phyloP scores from a whole-genome alignment of 1,284 basidiomycete species.

The Wallemia ichthyophaga region DNA sequence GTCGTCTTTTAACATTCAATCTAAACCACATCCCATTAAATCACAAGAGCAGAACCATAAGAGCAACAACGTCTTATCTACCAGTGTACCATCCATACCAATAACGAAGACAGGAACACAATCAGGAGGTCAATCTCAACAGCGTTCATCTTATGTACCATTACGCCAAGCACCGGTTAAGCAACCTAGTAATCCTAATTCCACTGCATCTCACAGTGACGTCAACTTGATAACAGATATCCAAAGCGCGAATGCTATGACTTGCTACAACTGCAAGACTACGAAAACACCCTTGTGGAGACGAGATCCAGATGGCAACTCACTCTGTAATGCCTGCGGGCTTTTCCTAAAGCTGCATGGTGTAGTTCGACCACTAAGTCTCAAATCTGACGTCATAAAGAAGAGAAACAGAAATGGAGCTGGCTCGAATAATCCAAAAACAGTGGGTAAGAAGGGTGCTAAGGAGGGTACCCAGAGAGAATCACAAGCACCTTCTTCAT shows the following conservation, averaged over 20 bases:
- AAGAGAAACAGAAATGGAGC: slow-evolving; percentile 24
- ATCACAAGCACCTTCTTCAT: no score
- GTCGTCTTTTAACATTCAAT: background rate
- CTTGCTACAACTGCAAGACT: slow-evolving; percentile 81
- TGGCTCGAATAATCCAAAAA: background rate
- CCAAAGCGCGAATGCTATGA: slow-evolving; percentile 18
- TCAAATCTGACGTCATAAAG: slow-evolving; percentile 95
- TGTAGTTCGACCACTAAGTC: slow-evolving; percentile 63
- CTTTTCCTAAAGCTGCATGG: slow-evolving; percentile 2
- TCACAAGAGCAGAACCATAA: background rate
- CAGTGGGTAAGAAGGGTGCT: background rate
- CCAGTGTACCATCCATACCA: background rate
- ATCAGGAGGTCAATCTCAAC: background rate
- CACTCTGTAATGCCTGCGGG: slow-evolving; percentile 26
- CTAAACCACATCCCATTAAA: background rate
- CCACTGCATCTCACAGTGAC: background rate
- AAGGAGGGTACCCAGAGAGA: background rate
- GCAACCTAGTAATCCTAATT: background rate
- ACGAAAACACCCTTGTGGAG: slow-evolving; percentile 88
- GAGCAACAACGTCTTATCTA: background rate
- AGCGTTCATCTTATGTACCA: background rate
- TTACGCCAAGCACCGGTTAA: background rate
- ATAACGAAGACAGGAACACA: slow-evolving; percentile 5
- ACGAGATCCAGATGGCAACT: slow-evolving; percentile 69
- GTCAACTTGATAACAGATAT: background rate